phyloP scores from a whole-genome alignment of 306 rosid genomes.

The Vigna mungo region DNA sequence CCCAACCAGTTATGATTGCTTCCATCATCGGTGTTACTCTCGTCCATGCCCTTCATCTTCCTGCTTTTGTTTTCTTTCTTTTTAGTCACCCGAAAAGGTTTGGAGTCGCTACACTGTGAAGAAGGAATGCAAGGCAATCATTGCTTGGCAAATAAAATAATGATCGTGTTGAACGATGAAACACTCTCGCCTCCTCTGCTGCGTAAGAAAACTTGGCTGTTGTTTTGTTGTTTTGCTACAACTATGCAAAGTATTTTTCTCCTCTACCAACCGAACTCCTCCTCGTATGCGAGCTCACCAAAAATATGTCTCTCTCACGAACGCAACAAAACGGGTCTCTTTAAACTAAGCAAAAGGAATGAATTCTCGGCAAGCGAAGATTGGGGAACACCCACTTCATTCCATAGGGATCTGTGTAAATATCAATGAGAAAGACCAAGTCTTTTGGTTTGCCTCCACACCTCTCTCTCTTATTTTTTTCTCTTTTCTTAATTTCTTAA shows the following conservation, averaged over 20 bases:
- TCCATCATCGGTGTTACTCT: slow-evolving; percentile 47
- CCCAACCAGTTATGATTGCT: slow-evolving; percentile 84
- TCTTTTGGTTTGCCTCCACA: slow-evolving; percentile 46
- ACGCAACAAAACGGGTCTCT: slow-evolving; percentile 65
- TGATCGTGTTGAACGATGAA: slow-evolving; percentile 47
- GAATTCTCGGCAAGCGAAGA: slow-evolving; percentile 61
- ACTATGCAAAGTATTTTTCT: slow-evolving; percentile 1
- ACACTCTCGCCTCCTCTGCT: not conserved
- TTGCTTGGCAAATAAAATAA: slow-evolving; percentile 62
- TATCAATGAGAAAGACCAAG: slow-evolving; percentile 60
- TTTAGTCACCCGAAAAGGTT: slow-evolving; percentile 41
- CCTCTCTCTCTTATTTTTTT: not conserved
- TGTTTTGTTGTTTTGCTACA: slow-evolving; percentile 58
- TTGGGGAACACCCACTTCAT: slow-evolving; percentile 73
- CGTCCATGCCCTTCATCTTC: slow-evolving; percentile 77
- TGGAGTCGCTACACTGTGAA: slow-evolving; percentile 19
- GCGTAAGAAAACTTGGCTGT: slow-evolving; percentile 39
- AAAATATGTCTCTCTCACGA: slow-evolving; percentile 36
- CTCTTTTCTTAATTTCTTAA: not conserved
- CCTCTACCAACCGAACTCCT: slow-evolving; percentile 43
- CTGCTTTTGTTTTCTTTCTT: not conserved
- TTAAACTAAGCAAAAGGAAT: slow-evolving; percentile 87
- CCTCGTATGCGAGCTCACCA: slow-evolving; percentile 37
- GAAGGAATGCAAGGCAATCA: slow-evolving; percentile 62
- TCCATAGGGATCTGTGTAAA: slow-evolving; percentile 98